These are phyloP conservation scores for Sindora glabra DNA, from an alignment of 306 rosid genomes.

Conservation along the genomic window DNA sequence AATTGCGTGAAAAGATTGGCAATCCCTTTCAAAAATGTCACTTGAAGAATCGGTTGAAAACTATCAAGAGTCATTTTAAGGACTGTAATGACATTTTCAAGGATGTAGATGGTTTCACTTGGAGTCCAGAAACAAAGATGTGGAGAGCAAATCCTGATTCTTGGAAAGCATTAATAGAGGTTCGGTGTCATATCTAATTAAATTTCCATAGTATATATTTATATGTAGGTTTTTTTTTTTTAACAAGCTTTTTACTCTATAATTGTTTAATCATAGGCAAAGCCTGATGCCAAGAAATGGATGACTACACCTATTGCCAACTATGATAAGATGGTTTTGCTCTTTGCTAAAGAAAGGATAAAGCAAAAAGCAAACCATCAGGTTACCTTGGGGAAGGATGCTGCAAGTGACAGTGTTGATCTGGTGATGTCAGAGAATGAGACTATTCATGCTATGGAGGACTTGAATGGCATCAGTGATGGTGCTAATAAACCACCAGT, in stretches of 20 bases:
- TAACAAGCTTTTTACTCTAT: background rate
- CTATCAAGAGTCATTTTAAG: conserved; percentile 15
- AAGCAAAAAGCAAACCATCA: background rate
- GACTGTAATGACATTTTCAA: conserved; percentile 15
- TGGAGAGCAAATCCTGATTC: conserved; percentile 21
- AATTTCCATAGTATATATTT: background rate
- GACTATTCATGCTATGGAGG: conserved; percentile 3
- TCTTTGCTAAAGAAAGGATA: conserved; percentile 9
- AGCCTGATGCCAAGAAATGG: conserved; percentile 24
- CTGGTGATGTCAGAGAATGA: conserved; percentile 5
- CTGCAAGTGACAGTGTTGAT: background rate
- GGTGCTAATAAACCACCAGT: conserved; percentile 3
- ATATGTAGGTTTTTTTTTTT: background rate
- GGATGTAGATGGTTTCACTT: conserved; percentile 5
- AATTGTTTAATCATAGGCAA: background rate
- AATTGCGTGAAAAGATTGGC: conserved; percentile 17
- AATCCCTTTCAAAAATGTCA: conserved; percentile 18
- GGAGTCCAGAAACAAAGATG: conserved; percentile 14
- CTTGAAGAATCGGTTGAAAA: conserved; percentile 22
- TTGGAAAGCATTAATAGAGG: conserved; percentile 17
- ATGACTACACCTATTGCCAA: conserved; percentile 17
- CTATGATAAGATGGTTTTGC: conserved; percentile 15
- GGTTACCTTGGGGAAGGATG: background rate
- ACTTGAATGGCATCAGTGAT: conserved; percentile 9
- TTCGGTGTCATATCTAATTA: background rate